Evolutionary conservation across 2,329 filamentous ascomycete genomes (phyloP).

Genomic region (Aspergillus novoparasiticus): DNA sequence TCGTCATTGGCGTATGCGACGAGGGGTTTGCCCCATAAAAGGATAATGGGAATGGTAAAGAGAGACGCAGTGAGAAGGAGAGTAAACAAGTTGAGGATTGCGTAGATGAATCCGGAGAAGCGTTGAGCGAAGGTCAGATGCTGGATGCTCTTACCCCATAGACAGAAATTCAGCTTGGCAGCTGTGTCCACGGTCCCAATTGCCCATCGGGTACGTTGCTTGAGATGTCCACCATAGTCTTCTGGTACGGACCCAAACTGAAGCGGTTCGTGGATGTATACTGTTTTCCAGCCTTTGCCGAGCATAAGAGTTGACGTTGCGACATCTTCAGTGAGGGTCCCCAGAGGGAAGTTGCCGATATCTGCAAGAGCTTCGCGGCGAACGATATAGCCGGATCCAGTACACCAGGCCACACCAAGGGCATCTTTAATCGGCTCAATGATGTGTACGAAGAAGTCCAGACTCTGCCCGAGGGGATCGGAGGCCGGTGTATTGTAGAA

Average conservation of each 20-base stretch:
- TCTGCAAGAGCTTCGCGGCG: slow-evolving; percentile 62
- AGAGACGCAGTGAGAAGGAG: background rate
- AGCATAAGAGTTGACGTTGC: slow-evolving; percentile 62
- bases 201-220: slow-evolving; percentile 43
- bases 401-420: slow-evolving; percentile 48
- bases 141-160: background rate
- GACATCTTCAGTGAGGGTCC: slow-evolving; percentile 63
- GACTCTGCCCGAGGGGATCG: slow-evolving; percentile 61
- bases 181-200: slow-evolving; percentile 5
- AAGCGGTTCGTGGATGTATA: slow-evolving; percentile 61
- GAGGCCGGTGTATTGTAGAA: slow-evolving; percentile 65
- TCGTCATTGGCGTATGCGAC: background rate
- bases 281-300: slow-evolving; percentile 64
- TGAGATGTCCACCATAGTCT: slow-evolving; percentile 38
- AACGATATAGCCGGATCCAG: slow-evolving; percentile 64
- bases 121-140: background rate
- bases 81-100: background rate
- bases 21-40: background rate
- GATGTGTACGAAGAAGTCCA: slow-evolving; percentile 62
- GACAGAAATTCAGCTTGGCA: background rate
- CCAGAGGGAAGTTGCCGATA: slow-evolving; percentile 64
- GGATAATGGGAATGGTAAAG: background rate
- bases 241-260: slow-evolving; percentile 58
- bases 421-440: slow-evolving; percentile 51
- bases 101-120: background rate